Conservation (phyloP, 2,329 filamentous ascomycete species). For the Lasiodiplodia sp. region DNA sequence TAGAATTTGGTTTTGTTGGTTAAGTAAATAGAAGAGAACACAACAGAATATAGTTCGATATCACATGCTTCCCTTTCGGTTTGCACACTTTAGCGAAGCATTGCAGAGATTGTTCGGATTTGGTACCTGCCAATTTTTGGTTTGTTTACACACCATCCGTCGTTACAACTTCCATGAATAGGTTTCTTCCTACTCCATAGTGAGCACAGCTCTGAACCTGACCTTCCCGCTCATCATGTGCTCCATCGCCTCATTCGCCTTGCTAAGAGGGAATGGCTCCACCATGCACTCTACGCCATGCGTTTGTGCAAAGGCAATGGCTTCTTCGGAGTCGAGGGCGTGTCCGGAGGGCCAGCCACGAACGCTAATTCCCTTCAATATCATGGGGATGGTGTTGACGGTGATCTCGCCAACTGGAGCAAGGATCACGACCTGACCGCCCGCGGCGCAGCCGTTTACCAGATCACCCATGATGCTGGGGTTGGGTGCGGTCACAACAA, state of each 20-base stretch:
- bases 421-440: slow-evolving; percentile 68
- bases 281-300: slow-evolving; percentile 61
- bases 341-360: slow-evolving; percentile 63
- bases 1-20: not conserved
- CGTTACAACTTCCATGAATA: not conserved
- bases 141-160: not conserved
- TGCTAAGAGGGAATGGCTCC: slow-evolving; percentile 60
- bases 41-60: too few species aligned
- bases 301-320: slow-evolving; percentile 57
- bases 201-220: slow-evolving; percentile 60
- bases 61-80: too few species aligned
- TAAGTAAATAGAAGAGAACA: too few species aligned
- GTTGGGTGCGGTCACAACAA: slow-evolving; percentile 70
- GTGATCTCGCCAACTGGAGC: slow-evolving; percentile 58
- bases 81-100: too few species aligned
- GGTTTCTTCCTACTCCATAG: slow-evolving; percentile 44
- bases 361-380: slow-evolving; percentile 56
- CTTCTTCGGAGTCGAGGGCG: slow-evolving; percentile 60
- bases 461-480: slow-evolving; percentile 62
- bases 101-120: not conserved
- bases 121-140: not conserved
- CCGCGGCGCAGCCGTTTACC: slow-evolving; percentile 59
- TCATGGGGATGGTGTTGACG: slow-evolving; percentile 53
- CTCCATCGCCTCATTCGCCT: slow-evolving; percentile 58
- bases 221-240: slow-evolving; percentile 59